phyloP scores from a whole-genome alignment of 2,329 filamentous ascomycete genomes.

The Cucurbitaria berberidis region DNA sequence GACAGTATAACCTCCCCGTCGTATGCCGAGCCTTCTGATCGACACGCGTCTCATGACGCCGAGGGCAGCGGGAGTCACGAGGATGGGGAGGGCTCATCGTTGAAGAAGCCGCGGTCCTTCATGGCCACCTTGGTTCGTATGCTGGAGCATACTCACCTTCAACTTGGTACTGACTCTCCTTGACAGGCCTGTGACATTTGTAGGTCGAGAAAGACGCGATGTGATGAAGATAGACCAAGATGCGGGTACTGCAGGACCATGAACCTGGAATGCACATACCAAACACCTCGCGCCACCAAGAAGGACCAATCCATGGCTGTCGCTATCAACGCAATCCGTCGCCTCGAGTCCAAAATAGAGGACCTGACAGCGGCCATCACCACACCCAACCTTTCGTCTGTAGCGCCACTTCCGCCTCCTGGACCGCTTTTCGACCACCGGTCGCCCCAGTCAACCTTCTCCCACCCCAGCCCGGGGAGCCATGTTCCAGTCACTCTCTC shows the following conservation, averaged over 20 bases:
- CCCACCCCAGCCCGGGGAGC: constrained; percentile 37
- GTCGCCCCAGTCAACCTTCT: constrained; percentile 35
- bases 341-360: constrained; percentile 61
- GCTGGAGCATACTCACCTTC: neutral
- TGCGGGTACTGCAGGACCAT: constrained; percentile 60
- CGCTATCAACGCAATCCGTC: constrained; percentile 61
- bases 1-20: constrained; percentile 29
- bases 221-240: constrained; percentile 60
- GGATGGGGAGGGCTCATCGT: constrained; percentile 30
- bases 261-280: constrained; percentile 59
- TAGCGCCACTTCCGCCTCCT: constrained; percentile 14
- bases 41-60: constrained; percentile 26
- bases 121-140: constrained; percentile 43
- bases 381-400: constrained; percentile 19
- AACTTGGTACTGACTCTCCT: constrained; percentile 8
- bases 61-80: constrained; percentile 32
- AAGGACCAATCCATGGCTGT: constrained; percentile 62
- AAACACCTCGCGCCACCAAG: constrained; percentile 60
- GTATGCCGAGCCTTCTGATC: constrained; percentile 20
- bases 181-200: constrained; percentile 60
- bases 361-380: constrained; percentile 51
- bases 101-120: constrained; percentile 45
- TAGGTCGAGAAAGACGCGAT: constrained; percentile 61
- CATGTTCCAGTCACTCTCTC: constrained; percentile 13
- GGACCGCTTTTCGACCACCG: constrained; percentile 27